These are phyloP conservation scores for Sergeia podlipaevii DNA, from an alignment of 208 protist species.

Conservation along the genomic window DNA sequence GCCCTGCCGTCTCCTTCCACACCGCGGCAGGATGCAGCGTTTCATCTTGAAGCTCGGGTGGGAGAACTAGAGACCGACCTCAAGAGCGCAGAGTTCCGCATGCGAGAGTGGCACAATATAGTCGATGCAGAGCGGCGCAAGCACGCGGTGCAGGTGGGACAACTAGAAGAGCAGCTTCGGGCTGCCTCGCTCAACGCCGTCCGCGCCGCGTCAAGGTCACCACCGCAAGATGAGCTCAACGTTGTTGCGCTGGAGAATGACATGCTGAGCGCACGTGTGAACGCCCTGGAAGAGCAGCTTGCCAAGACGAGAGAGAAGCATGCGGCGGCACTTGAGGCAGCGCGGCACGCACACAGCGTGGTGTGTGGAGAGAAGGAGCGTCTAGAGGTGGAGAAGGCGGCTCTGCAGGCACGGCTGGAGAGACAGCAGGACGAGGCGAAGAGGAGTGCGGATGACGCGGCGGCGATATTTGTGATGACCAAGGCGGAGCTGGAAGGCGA, in stretches of 20 bases:
- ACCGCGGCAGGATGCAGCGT: background rate
- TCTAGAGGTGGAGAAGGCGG: too few relatives aligned
- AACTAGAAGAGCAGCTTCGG: slow-evolving; percentile 20
- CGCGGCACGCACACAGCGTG: background rate
- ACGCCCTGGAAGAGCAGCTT: background rate
- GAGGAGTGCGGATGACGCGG: background rate
- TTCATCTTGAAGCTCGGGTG: background rate
- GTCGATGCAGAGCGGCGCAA: slow-evolving; percentile 29
- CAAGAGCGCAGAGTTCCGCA: slow-evolving; percentile 20
- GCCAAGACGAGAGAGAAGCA: background rate
- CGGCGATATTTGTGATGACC: too few relatives aligned
- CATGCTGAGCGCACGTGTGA: too few relatives aligned
- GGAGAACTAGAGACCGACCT: slow-evolving; percentile 22
- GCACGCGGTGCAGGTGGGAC: slow-evolving; percentile 22
- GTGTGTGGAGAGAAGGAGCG: too few relatives aligned
- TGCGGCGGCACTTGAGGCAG: background rate
- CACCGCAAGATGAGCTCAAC: too few relatives aligned
- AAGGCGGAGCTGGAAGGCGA: too few relatives aligned
- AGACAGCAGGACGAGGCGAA: too few relatives aligned
- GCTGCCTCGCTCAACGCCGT: too few relatives aligned
- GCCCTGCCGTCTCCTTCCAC: background rate
- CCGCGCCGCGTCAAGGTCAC: too few relatives aligned
- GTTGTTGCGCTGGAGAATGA: too few relatives aligned
- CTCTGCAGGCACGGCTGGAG: too few relatives aligned
- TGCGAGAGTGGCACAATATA: slow-evolving; percentile 23